Evolutionary conservation across 164 flowering plant species (phyloP).

Genomic region (Vitis cinerea): DNA sequence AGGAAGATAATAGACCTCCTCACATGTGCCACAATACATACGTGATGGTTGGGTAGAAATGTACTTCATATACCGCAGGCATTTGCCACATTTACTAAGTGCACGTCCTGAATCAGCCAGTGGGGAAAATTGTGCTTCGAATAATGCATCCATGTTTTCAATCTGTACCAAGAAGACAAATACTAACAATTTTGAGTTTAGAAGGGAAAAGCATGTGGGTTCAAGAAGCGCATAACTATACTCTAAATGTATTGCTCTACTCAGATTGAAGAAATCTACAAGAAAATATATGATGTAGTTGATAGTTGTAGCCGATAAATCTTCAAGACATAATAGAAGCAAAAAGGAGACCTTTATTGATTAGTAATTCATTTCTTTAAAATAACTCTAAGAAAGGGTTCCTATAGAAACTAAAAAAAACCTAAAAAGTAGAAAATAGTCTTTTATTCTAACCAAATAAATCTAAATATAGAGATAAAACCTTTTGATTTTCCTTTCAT

Average conservation of each 20-base stretch:
- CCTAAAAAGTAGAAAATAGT: no score
- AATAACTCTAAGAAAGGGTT: no score
- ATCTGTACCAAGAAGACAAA: conserved; percentile 51
- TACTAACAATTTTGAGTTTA: not conserved
- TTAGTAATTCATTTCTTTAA: no score
- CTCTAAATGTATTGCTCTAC: not conserved
- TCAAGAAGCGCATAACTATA: not conserved
- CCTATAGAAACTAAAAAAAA: no score
- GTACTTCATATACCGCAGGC: conserved; percentile 88
- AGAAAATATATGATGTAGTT: no score
- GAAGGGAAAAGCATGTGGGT: not conserved
- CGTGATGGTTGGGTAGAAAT: conserved; percentile 76
- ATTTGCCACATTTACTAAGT: conserved; percentile 96
- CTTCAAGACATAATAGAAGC: no score
- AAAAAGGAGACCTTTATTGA: no score
- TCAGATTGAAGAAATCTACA: no score
- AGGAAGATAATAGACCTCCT: conserved; percentile 94
- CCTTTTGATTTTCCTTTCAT: no score
- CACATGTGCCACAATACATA: conserved; percentile 81
- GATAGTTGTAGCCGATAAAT: no score
- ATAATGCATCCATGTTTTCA: conserved; percentile 87
- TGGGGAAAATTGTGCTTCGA: conserved; percentile 96
- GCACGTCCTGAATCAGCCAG: conserved; percentile 87
- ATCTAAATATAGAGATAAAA: no score
- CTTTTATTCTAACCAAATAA: no score